Evolutionary conservation across 2,329 filamentous ascomycete species (phyloP).

Genomic region (Ceratocystis albifundus): DNA sequence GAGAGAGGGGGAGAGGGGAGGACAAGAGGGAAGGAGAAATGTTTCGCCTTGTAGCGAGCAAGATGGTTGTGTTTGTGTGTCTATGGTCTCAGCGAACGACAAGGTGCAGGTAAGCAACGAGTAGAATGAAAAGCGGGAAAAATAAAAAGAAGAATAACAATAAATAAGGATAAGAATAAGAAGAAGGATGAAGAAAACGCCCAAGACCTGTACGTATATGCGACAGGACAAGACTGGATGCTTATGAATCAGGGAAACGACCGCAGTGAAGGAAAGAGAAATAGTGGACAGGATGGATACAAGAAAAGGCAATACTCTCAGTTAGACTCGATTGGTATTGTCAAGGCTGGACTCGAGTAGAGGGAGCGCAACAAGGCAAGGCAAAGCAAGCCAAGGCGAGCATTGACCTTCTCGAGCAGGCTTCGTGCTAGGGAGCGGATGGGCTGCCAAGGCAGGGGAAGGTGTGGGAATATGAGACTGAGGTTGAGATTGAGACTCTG

Average conservation of each 20-base stretch:
- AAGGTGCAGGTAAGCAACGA: constrained; percentile 1
- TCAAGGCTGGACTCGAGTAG: neutral
- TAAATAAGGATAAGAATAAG: neutral
- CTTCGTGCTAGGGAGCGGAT: neutral
- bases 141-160: neutral
- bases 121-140: neutral
- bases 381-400: neutral
- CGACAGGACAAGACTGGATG: neutral
- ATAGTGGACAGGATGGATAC: neutral
- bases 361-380: neutral
- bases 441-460: neutral
- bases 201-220: too few relatives aligned
- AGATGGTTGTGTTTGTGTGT: neutral
- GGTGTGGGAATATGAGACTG: neutral
- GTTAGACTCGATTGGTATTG: neutral
- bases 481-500: neutral
- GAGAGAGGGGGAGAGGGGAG: neutral
- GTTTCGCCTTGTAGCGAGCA: neutral
- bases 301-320: neutral
- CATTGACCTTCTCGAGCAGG: neutral
- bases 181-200: neutral
- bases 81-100: neutral
- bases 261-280: neutral
- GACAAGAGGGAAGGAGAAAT: neutral
- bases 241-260: neutral